These are phyloP conservation scores for Skeletonema tropicum DNA, from an alignment of 108 stramenopile genomes.

Conservation along the genomic window DNA sequence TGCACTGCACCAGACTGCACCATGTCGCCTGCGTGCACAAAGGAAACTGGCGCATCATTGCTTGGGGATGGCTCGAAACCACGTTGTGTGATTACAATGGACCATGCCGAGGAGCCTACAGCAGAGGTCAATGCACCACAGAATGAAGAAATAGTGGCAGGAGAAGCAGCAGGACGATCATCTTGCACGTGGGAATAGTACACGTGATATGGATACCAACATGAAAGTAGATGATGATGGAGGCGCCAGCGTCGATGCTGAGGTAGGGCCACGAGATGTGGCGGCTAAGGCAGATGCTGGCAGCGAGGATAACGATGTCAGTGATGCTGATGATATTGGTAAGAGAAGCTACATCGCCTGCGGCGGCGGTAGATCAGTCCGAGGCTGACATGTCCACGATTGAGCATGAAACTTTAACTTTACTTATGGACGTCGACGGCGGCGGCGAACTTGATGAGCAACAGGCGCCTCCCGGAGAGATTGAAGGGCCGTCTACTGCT, in stretches of 20 bases:
- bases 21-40: background rate
- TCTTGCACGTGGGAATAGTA: background rate
- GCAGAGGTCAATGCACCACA: background rate
- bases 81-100: background rate
- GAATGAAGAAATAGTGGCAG: background rate
- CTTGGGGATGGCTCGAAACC: background rate
- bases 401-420: background rate
- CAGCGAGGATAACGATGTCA: background rate
- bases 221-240: background rate
- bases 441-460: background rate
- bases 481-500: background rate
- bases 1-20: background rate
- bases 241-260: background rate
- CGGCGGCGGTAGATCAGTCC: background rate
- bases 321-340: background rate
- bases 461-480: background rate
- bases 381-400: background rate
- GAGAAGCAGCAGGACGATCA: background rate
- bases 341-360: background rate
- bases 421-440: background rate
- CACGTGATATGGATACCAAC: background rate
- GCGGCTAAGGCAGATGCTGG: background rate
- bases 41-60: background rate
- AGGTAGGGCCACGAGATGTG: background rate
- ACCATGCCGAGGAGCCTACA: slow-evolving; percentile 2